These are phyloP conservation scores for Phytopythium kandeliae DNA, from an alignment of 352 stramenopile genomes.

Conservation along the genomic window DNA sequence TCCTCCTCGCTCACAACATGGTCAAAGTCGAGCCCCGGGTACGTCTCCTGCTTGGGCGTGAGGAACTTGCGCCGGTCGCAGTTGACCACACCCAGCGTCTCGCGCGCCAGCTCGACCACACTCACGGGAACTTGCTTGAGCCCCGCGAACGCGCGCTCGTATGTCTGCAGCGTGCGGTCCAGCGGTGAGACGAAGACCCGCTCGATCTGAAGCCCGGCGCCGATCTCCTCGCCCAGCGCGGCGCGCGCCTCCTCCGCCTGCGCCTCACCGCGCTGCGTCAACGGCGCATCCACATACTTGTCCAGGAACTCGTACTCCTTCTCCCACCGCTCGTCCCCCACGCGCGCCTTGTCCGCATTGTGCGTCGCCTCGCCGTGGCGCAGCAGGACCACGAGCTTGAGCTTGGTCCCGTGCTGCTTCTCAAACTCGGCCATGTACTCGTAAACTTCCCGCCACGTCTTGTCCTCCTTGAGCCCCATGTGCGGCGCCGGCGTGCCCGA, in stretches of 20 bases:
- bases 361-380: slow-evolving; percentile 63
- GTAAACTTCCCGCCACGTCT: slow-evolving; percentile 33
- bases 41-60: slow-evolving; percentile 27
- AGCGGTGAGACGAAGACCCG: slow-evolving; percentile 60
- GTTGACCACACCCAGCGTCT: slow-evolving; percentile 63
- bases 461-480: slow-evolving; percentile 36
- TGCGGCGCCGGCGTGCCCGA: slow-evolving; percentile 6
- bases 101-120: slow-evolving; percentile 44
- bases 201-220: slow-evolving; percentile 41
- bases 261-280: slow-evolving; percentile 36
- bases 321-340: slow-evolving; percentile 46
- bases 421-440: slow-evolving; percentile 24
- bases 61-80: slow-evolving; percentile 51
- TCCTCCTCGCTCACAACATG: slow-evolving; percentile 39
- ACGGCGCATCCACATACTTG: slow-evolving; percentile 52
- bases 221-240: slow-evolving; percentile 39
- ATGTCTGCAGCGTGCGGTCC: slow-evolving; percentile 62
- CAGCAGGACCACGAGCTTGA: slow-evolving; percentile 58
- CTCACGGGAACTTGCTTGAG: slow-evolving; percentile 31
- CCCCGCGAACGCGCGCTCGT: slow-evolving; percentile 28
- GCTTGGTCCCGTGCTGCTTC: slow-evolving; percentile 9
- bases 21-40: slow-evolving; percentile 48
- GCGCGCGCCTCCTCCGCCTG: slow-evolving; percentile 25
- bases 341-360: slow-evolving; percentile 56
- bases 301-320: slow-evolving; percentile 36